Evolutionary conservation across 2,329 filamentous ascomycete species (phyloP).

Genomic region (Tolypocladium album): DNA sequence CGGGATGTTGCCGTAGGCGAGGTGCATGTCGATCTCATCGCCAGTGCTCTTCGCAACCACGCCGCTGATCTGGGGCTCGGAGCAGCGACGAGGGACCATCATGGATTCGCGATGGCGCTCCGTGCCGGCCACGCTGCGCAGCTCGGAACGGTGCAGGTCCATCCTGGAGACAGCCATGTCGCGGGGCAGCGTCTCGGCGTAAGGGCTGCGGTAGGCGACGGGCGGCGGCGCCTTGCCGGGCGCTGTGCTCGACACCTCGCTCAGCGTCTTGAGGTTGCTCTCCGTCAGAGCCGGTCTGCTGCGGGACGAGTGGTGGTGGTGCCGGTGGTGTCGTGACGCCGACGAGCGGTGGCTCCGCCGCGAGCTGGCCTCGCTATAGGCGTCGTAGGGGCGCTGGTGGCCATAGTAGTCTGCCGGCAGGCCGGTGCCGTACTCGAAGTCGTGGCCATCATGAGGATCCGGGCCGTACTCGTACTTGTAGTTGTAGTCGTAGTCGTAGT

Average conservation of each 20-base stretch:
- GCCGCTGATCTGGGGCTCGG: slow-evolving; percentile 24
- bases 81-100: slow-evolving; percentile 24
- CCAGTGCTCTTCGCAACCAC: slow-evolving; percentile 8
- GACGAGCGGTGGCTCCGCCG: slow-evolving; percentile 29
- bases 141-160: slow-evolving; percentile 13
- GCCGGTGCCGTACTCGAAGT: slow-evolving; percentile 17
- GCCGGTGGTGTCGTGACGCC: slow-evolving; percentile 19
- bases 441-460: slow-evolving; percentile 14
- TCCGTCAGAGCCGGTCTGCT: slow-evolving; percentile 35
- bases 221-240: slow-evolving; percentile 33
- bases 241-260: slow-evolving; percentile 38
- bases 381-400: slow-evolving; percentile 16
- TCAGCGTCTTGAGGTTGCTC: slow-evolving; percentile 40
- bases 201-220: slow-evolving; percentile 28
- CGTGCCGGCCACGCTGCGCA: slow-evolving; percentile 13
- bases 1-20: slow-evolving; percentile 80
- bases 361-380: slow-evolving; percentile 27
- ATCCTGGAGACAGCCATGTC: slow-evolving; percentile 30
- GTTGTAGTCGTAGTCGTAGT: slow-evolving; percentile 22
- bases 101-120: slow-evolving; percentile 5
- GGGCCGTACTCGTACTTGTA: slow-evolving; percentile 18
- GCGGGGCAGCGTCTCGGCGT: slow-evolving; percentile 24
- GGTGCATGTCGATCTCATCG: slow-evolving; percentile 71
- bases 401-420: slow-evolving; percentile 21
- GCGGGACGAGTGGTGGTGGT: slow-evolving; percentile 17